Evolutionary conservation across 805 yeast genomes (phyloP).

Genomic region (Blastobotrys chiropterorum): DNA sequence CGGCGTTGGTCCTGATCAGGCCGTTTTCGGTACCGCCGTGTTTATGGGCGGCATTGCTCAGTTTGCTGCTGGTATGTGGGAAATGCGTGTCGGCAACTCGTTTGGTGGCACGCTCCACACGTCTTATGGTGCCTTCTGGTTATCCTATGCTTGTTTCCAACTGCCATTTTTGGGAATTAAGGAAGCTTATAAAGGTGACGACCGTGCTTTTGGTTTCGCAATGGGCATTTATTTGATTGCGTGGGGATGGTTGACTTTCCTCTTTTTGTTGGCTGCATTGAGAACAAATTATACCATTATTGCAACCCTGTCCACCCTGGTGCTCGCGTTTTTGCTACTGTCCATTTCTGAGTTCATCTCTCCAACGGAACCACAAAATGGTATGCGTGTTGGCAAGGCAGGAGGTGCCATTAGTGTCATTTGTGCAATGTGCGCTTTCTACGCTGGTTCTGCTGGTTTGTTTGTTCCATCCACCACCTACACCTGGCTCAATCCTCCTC

Average conservation of each 20-base stretch:
- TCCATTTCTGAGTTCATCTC: slow-evolving; percentile 42
- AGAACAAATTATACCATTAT: slow-evolving; percentile 63
- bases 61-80: slow-evolving; percentile 62
- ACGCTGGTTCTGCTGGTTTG: slow-evolving; percentile 8
- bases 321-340: slow-evolving; percentile 48
- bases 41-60: slow-evolving; percentile 62
- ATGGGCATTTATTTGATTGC: slow-evolving; percentile 54
- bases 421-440: slow-evolving; percentile 7
- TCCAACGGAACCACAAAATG: not conserved
- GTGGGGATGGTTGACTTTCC: slow-evolving; percentile 56
- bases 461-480: slow-evolving; percentile 1
- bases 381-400: slow-evolving; percentile 2
- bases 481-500: not conserved
- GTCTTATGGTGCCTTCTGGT: slow-evolving; percentile 56
- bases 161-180: slow-evolving; percentile 49
- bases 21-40: slow-evolving; percentile 56
- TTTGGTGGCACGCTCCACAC: slow-evolving; percentile 51
- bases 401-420: slow-evolving; percentile 10
- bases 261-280: slow-evolving; percentile 48
- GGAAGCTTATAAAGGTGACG: slow-evolving; percentile 38
- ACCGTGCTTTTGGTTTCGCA: slow-evolving; percentile 35
- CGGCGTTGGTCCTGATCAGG: slow-evolving; percentile 48
- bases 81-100: slow-evolving; percentile 56
- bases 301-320: slow-evolving; percentile 45
- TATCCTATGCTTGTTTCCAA: slow-evolving; percentile 48